phyloP scores from a whole-genome alignment of 2,329 filamentous ascomycete species.

The Hirsutella rhossiliensis region DNA sequence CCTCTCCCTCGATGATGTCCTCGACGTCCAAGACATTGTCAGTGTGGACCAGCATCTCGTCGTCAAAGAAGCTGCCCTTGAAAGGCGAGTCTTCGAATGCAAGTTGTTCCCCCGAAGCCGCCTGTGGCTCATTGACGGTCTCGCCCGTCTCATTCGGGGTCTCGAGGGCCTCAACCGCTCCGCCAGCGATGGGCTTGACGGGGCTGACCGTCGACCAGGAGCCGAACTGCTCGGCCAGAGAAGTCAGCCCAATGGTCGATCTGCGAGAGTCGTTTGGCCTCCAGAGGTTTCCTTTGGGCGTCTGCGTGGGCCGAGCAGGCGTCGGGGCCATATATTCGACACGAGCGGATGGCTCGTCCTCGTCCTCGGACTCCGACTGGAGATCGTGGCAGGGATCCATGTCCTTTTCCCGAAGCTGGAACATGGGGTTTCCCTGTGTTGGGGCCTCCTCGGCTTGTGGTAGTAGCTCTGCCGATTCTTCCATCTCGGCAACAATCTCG shows the following conservation, averaged over 20 bases:
- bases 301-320: slow-evolving; percentile 18
- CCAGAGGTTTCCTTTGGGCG: background rate
- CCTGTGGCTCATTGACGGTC: background rate
- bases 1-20: slow-evolving; percentile 5
- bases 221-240: slow-evolving; percentile 47
- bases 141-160: background rate
- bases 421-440: slow-evolving; percentile 9
- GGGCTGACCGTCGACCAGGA: slow-evolving; percentile 51
- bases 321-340: slow-evolving; percentile 25
- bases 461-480: slow-evolving; percentile 5
- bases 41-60: slow-evolving; percentile 37
- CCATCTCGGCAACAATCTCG: slow-evolving; percentile 6
- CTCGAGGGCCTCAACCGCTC: background rate
- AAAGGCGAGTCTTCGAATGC: slow-evolving; percentile 23
- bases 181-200: slow-evolving; percentile 9
- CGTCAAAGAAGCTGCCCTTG: slow-evolving; percentile 45
- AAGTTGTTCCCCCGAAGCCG: background rate
- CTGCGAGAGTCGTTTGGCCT: slow-evolving; percentile 6
- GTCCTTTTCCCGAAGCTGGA: slow-evolving; percentile 34
- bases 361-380: slow-evolving; percentile 41
- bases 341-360: slow-evolving; percentile 31
- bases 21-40: slow-evolving; percentile 7
- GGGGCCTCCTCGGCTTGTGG: background rate
- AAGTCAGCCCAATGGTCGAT: slow-evolving; percentile 43
- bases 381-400: slow-evolving; percentile 27